These are phyloP conservation scores for Fragilaria crotonensis DNA, from an alignment of 108 stramenopile species.

Conservation along the genomic window DNA sequence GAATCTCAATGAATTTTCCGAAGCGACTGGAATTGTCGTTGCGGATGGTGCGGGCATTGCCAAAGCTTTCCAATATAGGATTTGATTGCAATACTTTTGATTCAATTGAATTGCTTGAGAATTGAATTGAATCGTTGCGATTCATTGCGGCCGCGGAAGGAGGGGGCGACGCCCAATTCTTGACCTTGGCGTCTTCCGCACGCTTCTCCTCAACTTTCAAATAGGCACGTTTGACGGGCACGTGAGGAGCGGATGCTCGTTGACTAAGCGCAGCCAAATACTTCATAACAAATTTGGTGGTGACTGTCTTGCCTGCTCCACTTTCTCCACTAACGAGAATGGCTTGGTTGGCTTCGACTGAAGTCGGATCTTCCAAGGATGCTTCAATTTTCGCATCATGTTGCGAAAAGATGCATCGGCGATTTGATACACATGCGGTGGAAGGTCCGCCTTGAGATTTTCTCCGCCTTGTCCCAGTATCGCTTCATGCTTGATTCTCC, in stretches of 20 bases:
- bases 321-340: constrained; percentile 85
- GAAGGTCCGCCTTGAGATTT: constrained; percentile 33
- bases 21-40: constrained; percentile 94
- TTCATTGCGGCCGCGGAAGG: neutral
- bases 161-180: neutral
- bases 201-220: constrained; percentile 16
- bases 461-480: constrained; percentile 53
- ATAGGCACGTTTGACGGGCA: constrained; percentile 33
- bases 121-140: too few species aligned
- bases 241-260: constrained; percentile 30
- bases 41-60: constrained; percentile 92
- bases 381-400: constrained; percentile 74
- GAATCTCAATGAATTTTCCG: constrained; percentile 77
- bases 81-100: constrained; percentile 90
- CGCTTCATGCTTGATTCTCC: constrained; percentile 57
- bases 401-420: constrained; percentile 84
- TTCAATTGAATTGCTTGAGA: too few species aligned
- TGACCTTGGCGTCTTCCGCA: neutral
- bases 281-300: constrained; percentile 95
- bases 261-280: constrained; percentile 80
- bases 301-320: constrained; percentile 98
- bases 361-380: constrained; percentile 16
- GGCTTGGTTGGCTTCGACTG: constrained; percentile 36
- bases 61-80: constrained; percentile 95
- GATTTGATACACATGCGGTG: constrained; percentile 94